A percentile compares a stretch with the other conserved stretches of the same genome.
Conservation (phyloP, 768 basidiomycete genomes). For the Floccularia luteovirens region DNA sequence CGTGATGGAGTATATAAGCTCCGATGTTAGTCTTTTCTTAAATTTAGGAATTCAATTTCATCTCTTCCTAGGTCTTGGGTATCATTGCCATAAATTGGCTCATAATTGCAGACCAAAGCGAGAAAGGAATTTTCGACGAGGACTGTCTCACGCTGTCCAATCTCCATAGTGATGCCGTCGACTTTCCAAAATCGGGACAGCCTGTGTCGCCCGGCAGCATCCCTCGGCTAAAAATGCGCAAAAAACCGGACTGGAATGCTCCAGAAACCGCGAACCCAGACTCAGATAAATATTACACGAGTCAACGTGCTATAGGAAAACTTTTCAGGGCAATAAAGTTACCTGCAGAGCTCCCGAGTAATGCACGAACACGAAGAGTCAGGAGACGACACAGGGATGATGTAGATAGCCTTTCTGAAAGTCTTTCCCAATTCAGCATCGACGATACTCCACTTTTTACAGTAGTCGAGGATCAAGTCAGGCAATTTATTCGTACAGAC, state of each 20-base stretch:
- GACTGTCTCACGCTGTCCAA: slow-evolving; percentile 47
- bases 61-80: slow-evolving; percentile 40
- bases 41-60: neutral
- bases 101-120: slow-evolving; percentile 53
- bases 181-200: slow-evolving; percentile 54
- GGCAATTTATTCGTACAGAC: slow-evolving; percentile 22
- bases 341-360: slow-evolving; percentile 21
- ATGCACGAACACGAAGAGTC: slow-evolving; percentile 8
- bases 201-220: slow-evolving; percentile 31
- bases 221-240: slow-evolving; percentile 29
- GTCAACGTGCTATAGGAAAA: slow-evolving; percentile 47
- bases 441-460: slow-evolving; percentile 7
- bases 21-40: slow-evolving; percentile 37
- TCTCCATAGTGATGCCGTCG: slow-evolving; percentile 59
- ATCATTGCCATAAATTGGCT: slow-evolving; percentile 59
- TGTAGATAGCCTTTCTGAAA: slow-evolving; percentile 9
- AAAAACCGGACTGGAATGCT: slow-evolving; percentile 58
- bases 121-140: slow-evolving; percentile 34
- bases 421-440: neutral
- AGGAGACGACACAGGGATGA: slow-evolving; percentile 3
- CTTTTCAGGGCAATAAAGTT: slow-evolving; percentile 58
- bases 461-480: slow-evolving; percentile 17
- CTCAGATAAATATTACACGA: slow-evolving; percentile 38
- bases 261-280: slow-evolving; percentile 43
- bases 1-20: slow-evolving; percentile 61